Conservation (phyloP, 2,329 filamentous ascomycete genomes). For the Fusarium tuaranense region DNA sequence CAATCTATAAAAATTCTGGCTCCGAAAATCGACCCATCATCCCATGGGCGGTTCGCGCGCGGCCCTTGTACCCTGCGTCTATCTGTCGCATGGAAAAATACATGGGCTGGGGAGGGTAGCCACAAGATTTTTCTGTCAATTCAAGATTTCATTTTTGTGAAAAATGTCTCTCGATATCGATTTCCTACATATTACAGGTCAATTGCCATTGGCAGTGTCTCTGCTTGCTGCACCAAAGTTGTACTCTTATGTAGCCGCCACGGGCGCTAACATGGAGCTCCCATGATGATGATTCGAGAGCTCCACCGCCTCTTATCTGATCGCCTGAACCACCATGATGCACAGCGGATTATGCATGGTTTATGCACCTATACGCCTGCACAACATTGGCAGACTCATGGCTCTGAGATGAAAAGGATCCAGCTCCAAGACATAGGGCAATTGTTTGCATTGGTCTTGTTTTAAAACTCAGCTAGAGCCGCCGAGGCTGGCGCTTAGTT, state of each 20-base stretch:
- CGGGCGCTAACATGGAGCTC: conserved; percentile 25
- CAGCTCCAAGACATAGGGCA: background rate
- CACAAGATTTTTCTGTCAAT: background rate
- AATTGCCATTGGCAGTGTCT: conserved; percentile 8
- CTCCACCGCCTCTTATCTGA: conserved; percentile 20
- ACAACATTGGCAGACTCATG: conserved; percentile 1
- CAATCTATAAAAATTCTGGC: conserved; percentile 38
- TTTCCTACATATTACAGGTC: background rate
- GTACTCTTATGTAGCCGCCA: conserved; percentile 14
- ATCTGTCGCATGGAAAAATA: background rate
- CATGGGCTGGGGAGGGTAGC: background rate
- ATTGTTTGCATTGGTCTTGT: background rate
- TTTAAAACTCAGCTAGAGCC: background rate
- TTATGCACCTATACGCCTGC: conserved; percentile 20
- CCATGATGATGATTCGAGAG: conserved; percentile 35
- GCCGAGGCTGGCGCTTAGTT: background rate
- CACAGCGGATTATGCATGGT: conserved; percentile 1
- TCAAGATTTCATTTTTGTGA: background rate
- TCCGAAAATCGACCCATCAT: conserved; percentile 46
- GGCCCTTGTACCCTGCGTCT: conserved; percentile 19
- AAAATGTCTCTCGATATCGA: too few relatives aligned
- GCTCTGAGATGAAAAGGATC: background rate
- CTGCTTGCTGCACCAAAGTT: background rate
- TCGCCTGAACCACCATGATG: conserved; percentile 18
- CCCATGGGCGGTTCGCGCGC: conserved; percentile 10